These are phyloP conservation scores for Metarhizium humberi DNA, from an alignment of 2,329 filamentous ascomycete genomes.

Conservation along the genomic window DNA sequence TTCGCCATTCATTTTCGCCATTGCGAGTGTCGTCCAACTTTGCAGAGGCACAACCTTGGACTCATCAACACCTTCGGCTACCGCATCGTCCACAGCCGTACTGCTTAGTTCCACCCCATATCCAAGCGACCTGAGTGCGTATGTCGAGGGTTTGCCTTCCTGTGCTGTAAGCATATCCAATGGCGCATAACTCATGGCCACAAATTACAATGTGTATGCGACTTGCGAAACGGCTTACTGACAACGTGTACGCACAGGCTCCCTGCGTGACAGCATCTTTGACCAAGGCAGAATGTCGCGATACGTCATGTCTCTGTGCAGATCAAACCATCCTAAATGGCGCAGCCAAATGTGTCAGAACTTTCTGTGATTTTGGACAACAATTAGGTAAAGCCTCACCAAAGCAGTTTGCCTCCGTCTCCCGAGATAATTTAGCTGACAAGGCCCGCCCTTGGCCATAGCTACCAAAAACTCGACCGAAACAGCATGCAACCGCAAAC, in stretches of 20 bases:
- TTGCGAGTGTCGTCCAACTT: neutral
- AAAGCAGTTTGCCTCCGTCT: no score
- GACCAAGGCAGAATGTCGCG: neutral
- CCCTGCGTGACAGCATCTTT: neutral
- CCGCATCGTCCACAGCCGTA: neutral
- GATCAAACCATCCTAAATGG: neutral
- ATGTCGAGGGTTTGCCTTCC: neutral
- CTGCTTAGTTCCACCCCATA: neutral
- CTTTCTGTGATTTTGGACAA: neutral
- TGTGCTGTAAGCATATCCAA: slow-evolving; percentile 2
- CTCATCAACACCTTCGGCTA: neutral
- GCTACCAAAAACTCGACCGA: slow-evolving; percentile 7
- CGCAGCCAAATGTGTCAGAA: neutral
- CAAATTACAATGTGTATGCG: no score
- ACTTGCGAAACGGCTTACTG: neutral
- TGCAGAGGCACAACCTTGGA: neutral
- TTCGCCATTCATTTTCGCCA: neutral
- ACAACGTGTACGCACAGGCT: neutral
- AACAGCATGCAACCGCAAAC: slow-evolving; percentile 1
- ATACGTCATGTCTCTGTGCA: slow-evolving; percentile 2
- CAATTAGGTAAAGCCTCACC: neutral
- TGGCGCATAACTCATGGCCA: neutral
- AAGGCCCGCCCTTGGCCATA: neutral
- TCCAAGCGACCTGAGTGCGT: neutral
- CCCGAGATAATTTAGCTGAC: neutral